These are phyloP conservation scores for Spergularia bocconei DNA, from an alignment of 148 eudicot genomes.

Conservation along the genomic window DNA sequence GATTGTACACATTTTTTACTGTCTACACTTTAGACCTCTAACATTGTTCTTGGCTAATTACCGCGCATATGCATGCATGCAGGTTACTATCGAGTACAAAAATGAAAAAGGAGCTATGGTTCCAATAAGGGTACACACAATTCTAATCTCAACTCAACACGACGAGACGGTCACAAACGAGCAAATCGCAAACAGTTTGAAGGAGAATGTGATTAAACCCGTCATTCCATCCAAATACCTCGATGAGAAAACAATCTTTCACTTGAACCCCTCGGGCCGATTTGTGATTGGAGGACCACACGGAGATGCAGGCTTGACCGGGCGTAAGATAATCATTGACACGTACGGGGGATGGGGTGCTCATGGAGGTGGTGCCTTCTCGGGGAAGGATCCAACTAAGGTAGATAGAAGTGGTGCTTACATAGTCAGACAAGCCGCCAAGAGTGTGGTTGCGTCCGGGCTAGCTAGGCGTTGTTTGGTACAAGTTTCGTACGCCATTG, in stretches of 20 bases:
- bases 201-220: slow-evolving; percentile 54
- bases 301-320: slow-evolving; percentile 70
- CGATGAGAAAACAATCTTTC: slow-evolving; percentile 58
- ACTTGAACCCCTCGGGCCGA: slow-evolving; percentile 63
- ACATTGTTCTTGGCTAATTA: no score
- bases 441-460: slow-evolving; percentile 61
- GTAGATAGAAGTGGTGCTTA: slow-evolving; percentile 71
- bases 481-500: slow-evolving; percentile 68
- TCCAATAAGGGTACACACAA: slow-evolving; percentile 61
- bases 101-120: slow-evolving; percentile 70
- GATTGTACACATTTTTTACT: no score
- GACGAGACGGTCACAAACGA: slow-evolving; percentile 70
- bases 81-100: slow-evolving; percentile 59
- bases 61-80: no score
- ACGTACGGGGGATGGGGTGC: slow-evolving; percentile 59
- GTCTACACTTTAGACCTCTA: no score
- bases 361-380: slow-evolving; percentile 58
- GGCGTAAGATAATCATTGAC: slow-evolving; percentile 62
- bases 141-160: slow-evolving; percentile 66
- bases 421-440: slow-evolving; percentile 59
- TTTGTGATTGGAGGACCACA: slow-evolving; percentile 77
- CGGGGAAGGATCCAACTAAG: slow-evolving; percentile 57
- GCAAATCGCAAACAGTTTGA: slow-evolving; percentile 58
- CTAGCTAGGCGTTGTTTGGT: slow-evolving; percentile 62
- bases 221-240: slow-evolving; percentile 49